Evolutionary conservation across 495 filamentous ascomycete genomes (phyloP), one percentile per base, ranked within the genome.

Genomic region (Thozetella sp.): DNA sequence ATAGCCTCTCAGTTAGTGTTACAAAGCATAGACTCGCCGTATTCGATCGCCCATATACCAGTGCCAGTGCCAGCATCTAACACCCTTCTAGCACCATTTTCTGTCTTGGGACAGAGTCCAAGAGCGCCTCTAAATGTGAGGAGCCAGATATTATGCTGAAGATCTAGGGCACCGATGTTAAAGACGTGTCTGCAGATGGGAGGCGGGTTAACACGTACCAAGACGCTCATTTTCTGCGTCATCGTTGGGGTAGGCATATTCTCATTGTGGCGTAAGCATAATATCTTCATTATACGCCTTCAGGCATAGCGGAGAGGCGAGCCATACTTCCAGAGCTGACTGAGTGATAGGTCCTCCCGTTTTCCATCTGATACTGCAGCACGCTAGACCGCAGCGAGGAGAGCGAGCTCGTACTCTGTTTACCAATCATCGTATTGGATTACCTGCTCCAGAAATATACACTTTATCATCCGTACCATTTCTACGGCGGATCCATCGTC

Each of bases 61-160:
- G 76, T 80, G 40, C 76, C 76, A 0, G 76, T 80, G 15, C 78
- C 78, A 23, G 79, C 56, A 58, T 81, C 78, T 9, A 81, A 60
- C 15, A 80, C 69, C 2, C 71, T 68, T 56, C 74, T 61, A 24
- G 65, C 43, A 59, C 69, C 23, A 22, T 59, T 12, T 69, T 76
- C 10, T n/a, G n/a, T n/a, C 72, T 75, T 27, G 69, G 67, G 64
- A 15, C 52, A 55, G 2, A 55, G 26, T 40, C 67, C 71, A 0
- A 83, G 67, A 30, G 71, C 69, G 17, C 73, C 71, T 51, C 72
- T 71, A 40, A 77, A 63, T 1, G 67, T 77, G 15, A 81, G 58
- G 17, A 63, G 61, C 43, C 69, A 77, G 25, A 81, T 27, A 45
- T 80, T 70, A 59, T 81, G 79, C 67, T 82, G 78, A 20, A 82